Evolutionary conservation across 176 grass and related monocot genomes (phyloP), one percentile per base, ranked within the genome.

Genomic region (Oryza longistaminata): DNA sequence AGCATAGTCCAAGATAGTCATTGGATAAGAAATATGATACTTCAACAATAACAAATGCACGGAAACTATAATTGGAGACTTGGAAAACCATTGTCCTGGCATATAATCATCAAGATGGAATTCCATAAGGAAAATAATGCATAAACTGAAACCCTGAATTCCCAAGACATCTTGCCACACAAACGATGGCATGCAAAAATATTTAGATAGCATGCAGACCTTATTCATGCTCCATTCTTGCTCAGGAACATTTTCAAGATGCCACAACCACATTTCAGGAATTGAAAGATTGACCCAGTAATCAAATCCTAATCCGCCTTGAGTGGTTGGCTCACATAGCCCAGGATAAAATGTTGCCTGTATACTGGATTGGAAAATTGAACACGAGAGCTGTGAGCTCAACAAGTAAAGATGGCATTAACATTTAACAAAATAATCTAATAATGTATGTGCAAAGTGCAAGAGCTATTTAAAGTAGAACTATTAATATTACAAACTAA

Each of bases 291-390:
- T 98, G 82, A 93, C 89, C 87, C 85, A 98, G 77, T 90, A 98
- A 78, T 98, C 87, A 39, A 98, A 98, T 82, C 96, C 96, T 75
- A 98, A 87, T 80, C 96, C 93, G 15, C 96, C 96, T 88, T 95
- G 91, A 88, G 93, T 90, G 31, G 73, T 93, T 85, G 93, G 77
- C 84, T 98, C 93, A 70, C 93, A 98, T 68, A 98, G 90, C 73
- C 96, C 93, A 87, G 96, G 96, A 92, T 98, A 98, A 85, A 86
- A 95, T 87, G 95, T 95, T 70, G 93, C 88, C 94, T 97, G 74
- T 33, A 79, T 39, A 76, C 44, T 34, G 42, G 7, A 42, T 76
- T 66, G 71, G 45, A 12, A 80, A 83, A 64, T 42, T 64, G 34
- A 66, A n/a, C 37, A 84, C 27, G 49, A 50, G 29, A 84, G 52